Conservation (phyloP, 2,329 filamentous ascomycete genomes). For the Ustilaginoidea virens region DNA sequence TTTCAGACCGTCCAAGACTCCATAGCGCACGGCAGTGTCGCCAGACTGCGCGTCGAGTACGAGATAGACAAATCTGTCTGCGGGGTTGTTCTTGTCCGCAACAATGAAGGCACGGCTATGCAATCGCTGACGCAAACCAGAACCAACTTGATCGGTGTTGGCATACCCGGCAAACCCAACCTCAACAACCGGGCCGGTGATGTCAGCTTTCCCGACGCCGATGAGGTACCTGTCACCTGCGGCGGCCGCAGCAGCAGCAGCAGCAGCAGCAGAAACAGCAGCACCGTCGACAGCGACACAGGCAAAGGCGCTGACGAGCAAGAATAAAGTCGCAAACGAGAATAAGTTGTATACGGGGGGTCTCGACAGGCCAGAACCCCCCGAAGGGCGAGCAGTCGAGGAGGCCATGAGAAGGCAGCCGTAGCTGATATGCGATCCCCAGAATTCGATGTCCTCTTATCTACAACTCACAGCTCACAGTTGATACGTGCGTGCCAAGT, state of each 20-base stretch:
- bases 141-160: slow-evolving; percentile 65
- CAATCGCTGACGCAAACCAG: slow-evolving; percentile 71
- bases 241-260: background rate
- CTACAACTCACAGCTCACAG: no score
- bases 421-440: no score
- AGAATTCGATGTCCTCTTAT: no score
- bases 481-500: no score
- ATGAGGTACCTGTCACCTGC: slow-evolving; percentile 28
- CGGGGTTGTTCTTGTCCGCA: slow-evolving; percentile 46
- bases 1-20: slow-evolving; percentile 63
- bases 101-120: slow-evolving; percentile 86
- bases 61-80: slow-evolving; percentile 70
- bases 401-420: no score
- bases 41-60: slow-evolving; percentile 79
- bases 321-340: background rate
- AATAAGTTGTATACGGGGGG: slow-evolving; percentile 5
- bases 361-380: background rate
- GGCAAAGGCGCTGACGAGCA: slow-evolving; percentile 2
- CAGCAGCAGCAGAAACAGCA: no score
- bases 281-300: no score
- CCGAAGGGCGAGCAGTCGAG: background rate
- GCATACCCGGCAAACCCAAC: slow-evolving; percentile 89
- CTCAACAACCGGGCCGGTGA: slow-evolving; percentile 68
- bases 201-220: slow-evolving; percentile 42
- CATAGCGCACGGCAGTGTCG: slow-evolving; percentile 75